A percentile compares a stretch with the other conserved stretches of the same genome.
phyloP scores from a whole-genome alignment of 257 asterid species.

The Nicotiana otophora region DNA sequence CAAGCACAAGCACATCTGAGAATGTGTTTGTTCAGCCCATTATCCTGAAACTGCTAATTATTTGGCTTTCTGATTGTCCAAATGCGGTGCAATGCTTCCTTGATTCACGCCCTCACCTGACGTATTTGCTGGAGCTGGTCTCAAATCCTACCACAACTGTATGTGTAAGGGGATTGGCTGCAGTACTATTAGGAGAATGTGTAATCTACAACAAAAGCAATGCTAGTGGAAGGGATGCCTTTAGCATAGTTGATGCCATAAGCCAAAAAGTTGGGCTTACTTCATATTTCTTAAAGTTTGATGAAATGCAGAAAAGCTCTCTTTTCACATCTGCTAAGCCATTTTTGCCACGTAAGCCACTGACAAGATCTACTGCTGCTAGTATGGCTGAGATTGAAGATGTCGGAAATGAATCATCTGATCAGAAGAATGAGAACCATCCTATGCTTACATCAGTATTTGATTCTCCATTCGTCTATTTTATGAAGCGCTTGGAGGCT shows the following conservation, averaged over 20 bases:
- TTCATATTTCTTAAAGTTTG: conserved; percentile 62
- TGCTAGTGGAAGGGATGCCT: conserved; percentile 53
- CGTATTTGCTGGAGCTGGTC: conserved; percentile 73
- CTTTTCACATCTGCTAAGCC: conserved; percentile 68
- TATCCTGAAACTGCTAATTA: conserved; percentile 64
- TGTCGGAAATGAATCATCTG: conserved; percentile 50
- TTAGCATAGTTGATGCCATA: conserved; percentile 66
- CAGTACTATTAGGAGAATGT: conserved; percentile 71
- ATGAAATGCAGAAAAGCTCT: conserved; percentile 69
- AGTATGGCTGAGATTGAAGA: conserved; percentile 87
- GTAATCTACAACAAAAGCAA: conserved; percentile 50
- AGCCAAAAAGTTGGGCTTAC: conserved; percentile 83
- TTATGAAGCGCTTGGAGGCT: conserved; percentile 57
- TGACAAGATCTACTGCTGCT: conserved; percentile 79
- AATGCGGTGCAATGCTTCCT: conserved; percentile 81
- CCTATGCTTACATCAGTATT: conserved; percentile 62
- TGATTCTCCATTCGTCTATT: conserved; percentile 64
- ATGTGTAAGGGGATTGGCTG: conserved; percentile 68
- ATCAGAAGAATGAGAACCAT: conserved; percentile 58
- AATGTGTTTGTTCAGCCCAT: conserved; percentile 57
- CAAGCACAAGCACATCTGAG: conserved; percentile 22
- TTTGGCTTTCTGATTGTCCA: conserved; percentile 83
- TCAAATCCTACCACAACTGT: conserved; percentile 53
- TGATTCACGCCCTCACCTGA: conserved; percentile 80
- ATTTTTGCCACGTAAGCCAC: conserved; percentile 44